Base-by-base conservation (phyloP, 108 stramenopile species). In the Nitzschia sp. region DNA sequence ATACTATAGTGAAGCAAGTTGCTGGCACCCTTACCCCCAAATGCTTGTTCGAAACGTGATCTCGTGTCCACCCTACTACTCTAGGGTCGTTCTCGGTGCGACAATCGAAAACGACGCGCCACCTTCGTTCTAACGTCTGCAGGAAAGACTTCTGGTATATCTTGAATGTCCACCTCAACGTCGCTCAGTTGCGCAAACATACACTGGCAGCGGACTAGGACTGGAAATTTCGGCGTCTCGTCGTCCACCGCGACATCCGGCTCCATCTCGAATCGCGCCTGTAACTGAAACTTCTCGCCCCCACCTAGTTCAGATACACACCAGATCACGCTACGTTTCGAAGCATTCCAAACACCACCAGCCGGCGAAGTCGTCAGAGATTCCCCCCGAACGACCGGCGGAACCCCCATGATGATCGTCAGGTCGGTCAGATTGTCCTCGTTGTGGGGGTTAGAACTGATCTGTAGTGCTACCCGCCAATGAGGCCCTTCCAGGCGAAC, bases 211-310 rank as follows among this genome's bases (percentile, higher is more conserved):
- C 88, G 80, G 36, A 89, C 83, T 55, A 88, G 32, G 0, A 91
- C 90, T 9, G 93, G 90, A 65, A 94, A 94, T 50, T 85, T 85
- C 2, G 87, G 77, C n/a, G 72, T 68, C 5, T 85, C 77, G 0
- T 52, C 81, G 23, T 63, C 78, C 22, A 25, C 53, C 22, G 52
- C 35, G 3, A 66, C 52, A 25, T 54, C 54, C 8, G 74, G 63
- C 50, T 80, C 80, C 33, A 87, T 57, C 47, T 87, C 85, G 65
- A 94, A 91, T 44, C 86, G 58, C 17, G 87, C 87, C 63, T 91
- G 90, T 16, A 94, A 72, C 59, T 89, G 90, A 61, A 94, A 94
- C 75, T 94, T 94, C 74, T 94, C 93, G 30, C 93, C 93, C 16
- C 77, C 80, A 9, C 86, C 88, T 46, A 94, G 68, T 58, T 94